A percentile compares a stretch with the other conserved stretches of the same genome.
phyloP scores from a whole-genome alignment of 225 moss, liverwort and hornwort genomes.

The Physcomitrellopsis africana region DNA sequence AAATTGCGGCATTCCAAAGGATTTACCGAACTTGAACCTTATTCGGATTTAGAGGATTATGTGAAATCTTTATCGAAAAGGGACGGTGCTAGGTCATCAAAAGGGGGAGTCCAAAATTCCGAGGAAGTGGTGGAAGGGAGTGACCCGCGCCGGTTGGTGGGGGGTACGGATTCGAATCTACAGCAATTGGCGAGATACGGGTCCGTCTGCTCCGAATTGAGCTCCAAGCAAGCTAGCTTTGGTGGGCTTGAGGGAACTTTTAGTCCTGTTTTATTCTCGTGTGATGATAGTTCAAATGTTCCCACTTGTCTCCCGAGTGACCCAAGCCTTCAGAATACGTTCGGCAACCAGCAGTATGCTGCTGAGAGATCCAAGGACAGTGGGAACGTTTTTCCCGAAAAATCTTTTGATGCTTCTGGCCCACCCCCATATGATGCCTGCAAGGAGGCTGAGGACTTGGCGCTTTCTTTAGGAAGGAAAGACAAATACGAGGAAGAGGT shows the following conservation, averaged over 20 bases:
- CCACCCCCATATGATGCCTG: neutral
- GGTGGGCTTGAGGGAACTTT: neutral
- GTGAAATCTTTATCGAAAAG: conserved; percentile 44
- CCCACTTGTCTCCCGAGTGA: conserved; percentile 32
- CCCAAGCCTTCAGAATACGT: conserved; percentile 28
- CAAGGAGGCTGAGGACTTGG: conserved; percentile 17
- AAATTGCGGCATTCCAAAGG: conserved; percentile 59
- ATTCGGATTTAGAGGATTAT: conserved; percentile 53
- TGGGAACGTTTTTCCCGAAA: neutral
- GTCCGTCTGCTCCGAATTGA: conserved; percentile 41
- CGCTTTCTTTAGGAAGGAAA: conserved; percentile 6
- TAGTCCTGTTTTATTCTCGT: conserved; percentile 36
- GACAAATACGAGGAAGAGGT: conserved; percentile 34
- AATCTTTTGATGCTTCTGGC: neutral
- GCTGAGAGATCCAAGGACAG: conserved; percentile 15
- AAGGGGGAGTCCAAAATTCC: neutral
- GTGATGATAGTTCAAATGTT: conserved; percentile 35
- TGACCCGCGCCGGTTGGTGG: conserved; percentile 28
- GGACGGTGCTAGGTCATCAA: conserved; percentile 26
- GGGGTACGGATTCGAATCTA: conserved; percentile 13
- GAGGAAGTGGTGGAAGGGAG: conserved; percentile 35
- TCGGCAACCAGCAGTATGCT: conserved; percentile 1
- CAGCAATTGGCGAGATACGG: conserved; percentile 33
- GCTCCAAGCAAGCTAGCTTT: conserved; percentile 39
- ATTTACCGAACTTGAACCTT: conserved; percentile 47